Evolutionary conservation across 257 asterid genomes (phyloP).

Genomic region (Fraxinus anomala): DNA sequence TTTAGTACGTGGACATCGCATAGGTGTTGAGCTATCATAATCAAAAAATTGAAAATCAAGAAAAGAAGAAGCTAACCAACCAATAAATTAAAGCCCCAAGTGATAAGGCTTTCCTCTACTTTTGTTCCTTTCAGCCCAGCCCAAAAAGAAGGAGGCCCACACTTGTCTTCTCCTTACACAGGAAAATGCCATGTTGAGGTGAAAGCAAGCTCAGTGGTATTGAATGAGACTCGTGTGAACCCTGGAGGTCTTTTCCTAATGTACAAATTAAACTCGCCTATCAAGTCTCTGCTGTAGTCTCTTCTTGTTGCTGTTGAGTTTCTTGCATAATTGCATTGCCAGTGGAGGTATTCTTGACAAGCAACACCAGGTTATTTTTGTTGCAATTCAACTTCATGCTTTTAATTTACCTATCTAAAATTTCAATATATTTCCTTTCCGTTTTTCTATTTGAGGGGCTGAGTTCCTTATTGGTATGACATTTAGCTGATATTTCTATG

Average conservation of each 20-base stretch:
- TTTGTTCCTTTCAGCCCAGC: constrained; percentile 14
- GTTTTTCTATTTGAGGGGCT: neutral
- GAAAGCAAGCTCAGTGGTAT: neutral
- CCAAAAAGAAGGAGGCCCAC: constrained; percentile 25
- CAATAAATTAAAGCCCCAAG: neutral
- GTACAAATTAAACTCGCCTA: neutral
- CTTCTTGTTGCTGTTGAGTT: neutral
- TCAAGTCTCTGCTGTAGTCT: neutral
- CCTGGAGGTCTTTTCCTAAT: constrained; percentile 2
- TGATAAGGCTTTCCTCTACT: neutral
- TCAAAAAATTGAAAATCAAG: neutral
- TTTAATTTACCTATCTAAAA: constrained; percentile 10
- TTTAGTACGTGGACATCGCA: neutral
- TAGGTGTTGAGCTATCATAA: neutral
- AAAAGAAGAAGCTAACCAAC: neutral
- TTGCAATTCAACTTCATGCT: constrained; percentile 4
- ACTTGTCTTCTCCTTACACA: neutral
- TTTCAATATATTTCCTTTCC: neutral
- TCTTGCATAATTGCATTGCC: constrained; percentile 23
- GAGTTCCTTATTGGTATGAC: neutral
- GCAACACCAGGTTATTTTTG: constrained; percentile 2
- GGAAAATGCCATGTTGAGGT: neutral
- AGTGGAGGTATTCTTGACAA: constrained; percentile 23
- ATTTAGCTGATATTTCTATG: neutral
- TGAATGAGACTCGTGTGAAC: constrained; percentile 19